A percentile compares a stretch with the other conserved stretches of the same genome.
Evolutionary conservation across 2,329 filamentous ascomycete genomes (phyloP).

Genomic region (Cyclaneusma minus): DNA sequence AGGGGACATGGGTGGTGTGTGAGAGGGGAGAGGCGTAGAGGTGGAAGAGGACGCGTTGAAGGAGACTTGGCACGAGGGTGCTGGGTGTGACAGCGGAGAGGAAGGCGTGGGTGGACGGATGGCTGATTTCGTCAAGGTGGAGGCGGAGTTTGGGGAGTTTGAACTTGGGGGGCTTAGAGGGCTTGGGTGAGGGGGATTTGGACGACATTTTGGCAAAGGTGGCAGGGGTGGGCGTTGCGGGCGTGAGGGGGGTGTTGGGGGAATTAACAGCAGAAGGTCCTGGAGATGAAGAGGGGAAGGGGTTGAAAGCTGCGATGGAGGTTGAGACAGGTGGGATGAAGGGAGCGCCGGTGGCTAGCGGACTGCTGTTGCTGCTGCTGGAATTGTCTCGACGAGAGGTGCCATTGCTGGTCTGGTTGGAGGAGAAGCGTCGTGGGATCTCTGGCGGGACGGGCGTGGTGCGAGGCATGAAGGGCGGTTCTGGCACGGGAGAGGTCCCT

Average conservation of each 20-base stretch:
- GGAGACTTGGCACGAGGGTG: conserved; percentile 43
- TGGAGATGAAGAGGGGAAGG: conserved; percentile 11
- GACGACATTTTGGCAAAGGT: conserved; percentile 2
- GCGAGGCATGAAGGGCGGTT: too few relatives aligned
- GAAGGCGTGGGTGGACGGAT: conserved; percentile 50
- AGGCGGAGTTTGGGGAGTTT: conserved; percentile 40
- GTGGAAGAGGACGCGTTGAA: conserved; percentile 51
- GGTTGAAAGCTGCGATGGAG: too few relatives aligned
- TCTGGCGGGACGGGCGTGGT: too few relatives aligned
- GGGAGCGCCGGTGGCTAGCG: conserved; percentile 17
- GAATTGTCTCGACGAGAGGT: conserved; percentile 17
- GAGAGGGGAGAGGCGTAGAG: conserved; percentile 46
- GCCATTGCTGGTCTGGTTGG: conserved; percentile 15
- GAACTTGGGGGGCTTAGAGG: conserved; percentile 18
- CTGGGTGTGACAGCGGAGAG: conserved; percentile 48
- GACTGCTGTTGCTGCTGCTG: conserved; percentile 17
- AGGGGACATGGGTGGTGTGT: conserved; percentile 26
- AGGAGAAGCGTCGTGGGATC: too few relatives aligned
- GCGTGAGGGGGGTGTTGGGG: conserved; percentile 6
- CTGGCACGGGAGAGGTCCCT: too few relatives aligned
- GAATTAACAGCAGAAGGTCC: conserved; percentile 10
- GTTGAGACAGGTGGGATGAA: conserved; percentile 4
- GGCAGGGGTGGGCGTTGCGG: conserved; percentile 7
- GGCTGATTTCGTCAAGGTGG: conserved; percentile 39
- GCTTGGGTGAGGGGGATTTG: conserved; percentile 1